Base-by-base conservation (phyloP, 2,329 filamentous ascomycete genomes). In the Ampelomyces quisqualis region DNA sequence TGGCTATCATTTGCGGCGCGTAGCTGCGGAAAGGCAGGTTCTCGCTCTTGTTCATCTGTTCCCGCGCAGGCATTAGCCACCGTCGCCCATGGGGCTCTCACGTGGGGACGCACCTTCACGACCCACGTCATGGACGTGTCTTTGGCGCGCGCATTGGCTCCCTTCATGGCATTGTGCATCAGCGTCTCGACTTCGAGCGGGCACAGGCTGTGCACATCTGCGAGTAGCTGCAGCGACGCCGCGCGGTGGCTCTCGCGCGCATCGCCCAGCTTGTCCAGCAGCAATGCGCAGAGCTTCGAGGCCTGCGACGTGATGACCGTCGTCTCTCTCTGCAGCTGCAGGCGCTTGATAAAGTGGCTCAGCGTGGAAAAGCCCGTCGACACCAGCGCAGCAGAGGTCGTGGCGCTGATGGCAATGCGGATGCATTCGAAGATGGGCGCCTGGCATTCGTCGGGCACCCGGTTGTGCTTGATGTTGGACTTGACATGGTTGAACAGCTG, bases 401-500 rank as follows among this genome's bases (percentile, higher is more conserved):
- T 84, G 28, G 88, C 87, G 38, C 77, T 74, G 53, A 91, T 85
- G 45, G 88, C 86, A 38, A 82, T 73, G 49, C 85, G 85, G 59
- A 94, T 77, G 50, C 85, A 87, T 47, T 96, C 89, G 70, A 95
- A 94, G 50, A 95, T 81, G 43, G 81, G 76, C 18, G 81, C 71
- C 56, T 94, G 79, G 58, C 78, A 78, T 39, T 71, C 70, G 53
- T 94, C 88, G 46, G 89, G 88, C 31, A 95, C 88, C 73, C 90
- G 90, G 65, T 87, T 85, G 69, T 95, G 90, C 70, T 95, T 95
- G 76, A 95, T 95, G 66, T 83, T 81, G 29, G 87, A 90, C 71
- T 95, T 95, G 70, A 90, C 75, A 58, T 75, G 77, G 45, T 82
- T 87, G 56, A 95, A 80, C 38, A 80, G 78, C 51, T 81, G 75